Conservation (phyloP, 768 basidiomycete genomes). For the Phanerochaete carnosa region DNA sequence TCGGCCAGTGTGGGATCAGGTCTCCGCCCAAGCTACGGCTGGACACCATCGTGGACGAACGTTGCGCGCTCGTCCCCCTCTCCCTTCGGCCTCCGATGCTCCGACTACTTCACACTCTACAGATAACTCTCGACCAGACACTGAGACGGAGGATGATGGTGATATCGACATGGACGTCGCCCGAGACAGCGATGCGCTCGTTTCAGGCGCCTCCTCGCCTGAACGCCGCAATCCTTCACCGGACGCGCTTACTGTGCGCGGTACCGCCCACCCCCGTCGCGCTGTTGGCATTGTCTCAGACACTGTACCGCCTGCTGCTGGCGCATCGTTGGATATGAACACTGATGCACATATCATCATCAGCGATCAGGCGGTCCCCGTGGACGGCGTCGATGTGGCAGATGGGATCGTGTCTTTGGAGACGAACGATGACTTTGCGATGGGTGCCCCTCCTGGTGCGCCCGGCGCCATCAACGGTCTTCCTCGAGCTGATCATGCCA, state of each 20-base stretch:
- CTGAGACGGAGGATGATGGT: slow-evolving; percentile 78
- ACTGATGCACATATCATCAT: slow-evolving; percentile 51
- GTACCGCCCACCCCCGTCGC: slow-evolving; percentile 33
- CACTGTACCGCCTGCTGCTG: slow-evolving; percentile 22
- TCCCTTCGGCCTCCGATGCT: slow-evolving; percentile 22
- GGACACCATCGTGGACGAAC: slow-evolving; percentile 21
- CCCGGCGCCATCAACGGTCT: slow-evolving; percentile 65
- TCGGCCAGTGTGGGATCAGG: slow-evolving; percentile 57
- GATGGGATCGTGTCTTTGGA: slow-evolving; percentile 76
- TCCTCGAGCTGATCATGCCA: slow-evolving; percentile 20
- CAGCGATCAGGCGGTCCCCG: slow-evolving; percentile 41
- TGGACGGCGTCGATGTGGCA: slow-evolving; percentile 57
- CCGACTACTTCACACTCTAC: slow-evolving; percentile 32
- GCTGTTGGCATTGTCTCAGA: slow-evolving; percentile 49
- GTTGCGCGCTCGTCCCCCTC: slow-evolving; percentile 16
- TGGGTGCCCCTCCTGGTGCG: slow-evolving; percentile 90
- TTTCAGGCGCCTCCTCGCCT: slow-evolving; percentile 24
- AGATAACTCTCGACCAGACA: slow-evolving; percentile 59
- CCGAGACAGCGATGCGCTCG: slow-evolving; percentile 30
- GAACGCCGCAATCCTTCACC: slow-evolving; percentile 22
- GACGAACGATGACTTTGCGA: slow-evolving; percentile 83
- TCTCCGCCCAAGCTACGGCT: slow-evolving; percentile 23
- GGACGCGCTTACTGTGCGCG: slow-evolving; percentile 21
- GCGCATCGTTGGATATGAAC: slow-evolving; percentile 37
- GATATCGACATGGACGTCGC: slow-evolving; percentile 52